Conservation (phyloP, 805 yeast genomes). For the Diddensiella caesifluorescens region DNA sequence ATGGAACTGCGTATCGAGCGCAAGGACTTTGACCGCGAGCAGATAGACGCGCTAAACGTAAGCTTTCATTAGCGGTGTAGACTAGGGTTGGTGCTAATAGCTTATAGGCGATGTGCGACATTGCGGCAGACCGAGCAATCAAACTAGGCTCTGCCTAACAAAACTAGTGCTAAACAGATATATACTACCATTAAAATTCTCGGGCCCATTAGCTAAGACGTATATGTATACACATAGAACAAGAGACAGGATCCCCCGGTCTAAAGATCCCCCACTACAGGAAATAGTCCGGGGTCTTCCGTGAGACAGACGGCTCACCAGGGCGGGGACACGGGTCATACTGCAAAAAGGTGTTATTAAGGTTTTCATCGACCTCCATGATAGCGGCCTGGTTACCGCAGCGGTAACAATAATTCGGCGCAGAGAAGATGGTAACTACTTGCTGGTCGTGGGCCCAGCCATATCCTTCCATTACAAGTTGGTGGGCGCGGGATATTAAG, state of each 20-base stretch:
- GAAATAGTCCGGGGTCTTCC: slow-evolving; percentile 97
- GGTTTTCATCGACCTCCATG: slow-evolving; percentile 95
- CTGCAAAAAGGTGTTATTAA: slow-evolving; percentile 76
- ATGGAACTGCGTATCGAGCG: slow-evolving; percentile 57
- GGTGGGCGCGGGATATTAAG: slow-evolving; percentile 93
- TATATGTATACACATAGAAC: too few relatives aligned
- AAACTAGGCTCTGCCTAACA: slow-evolving; percentile 16
- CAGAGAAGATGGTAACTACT: slow-evolving; percentile 90
- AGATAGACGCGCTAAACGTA: slow-evolving; percentile 55
- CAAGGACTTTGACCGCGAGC: slow-evolving; percentile 51
- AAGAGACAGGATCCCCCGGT: background rate
- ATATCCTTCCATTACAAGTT: slow-evolving; percentile 95
- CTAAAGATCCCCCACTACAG: slow-evolving; percentile 33
- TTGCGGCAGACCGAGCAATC: slow-evolving; percentile 70
- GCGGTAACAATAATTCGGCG: slow-evolving; percentile 95
- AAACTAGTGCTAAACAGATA: too few relatives aligned
- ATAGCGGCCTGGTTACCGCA: slow-evolving; percentile 98
- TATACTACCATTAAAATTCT: too few relatives aligned
- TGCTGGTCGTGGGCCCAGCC: slow-evolving; percentile 92
- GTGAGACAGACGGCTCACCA: slow-evolving; percentile 94
- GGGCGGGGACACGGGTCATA: slow-evolving; percentile 97
- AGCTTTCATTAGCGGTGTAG: slow-evolving; percentile 10
- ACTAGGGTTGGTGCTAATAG: background rate
- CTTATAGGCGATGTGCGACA: slow-evolving; percentile 82
- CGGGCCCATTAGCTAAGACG: too few relatives aligned